A percentile compares a stretch with the other conserved stretches of the same genome.
Conservation (phyloP, 2,329 filamentous ascomycete species). For the Microdochium bolleyi region DNA sequence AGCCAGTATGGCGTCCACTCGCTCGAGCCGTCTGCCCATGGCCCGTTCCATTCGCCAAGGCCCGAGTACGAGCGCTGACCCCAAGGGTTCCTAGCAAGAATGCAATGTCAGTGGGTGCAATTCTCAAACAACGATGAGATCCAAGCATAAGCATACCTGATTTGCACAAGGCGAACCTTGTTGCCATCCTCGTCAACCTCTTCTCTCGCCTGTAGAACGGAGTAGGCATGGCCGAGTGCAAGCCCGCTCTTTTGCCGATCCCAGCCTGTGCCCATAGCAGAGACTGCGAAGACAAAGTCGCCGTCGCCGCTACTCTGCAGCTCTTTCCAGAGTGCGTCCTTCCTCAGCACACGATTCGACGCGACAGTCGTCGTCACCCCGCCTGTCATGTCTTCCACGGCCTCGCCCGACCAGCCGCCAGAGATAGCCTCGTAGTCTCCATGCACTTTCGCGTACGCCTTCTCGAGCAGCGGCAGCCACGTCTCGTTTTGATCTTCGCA, state of each 20-base stretch:
- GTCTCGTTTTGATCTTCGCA: constrained; percentile 64
- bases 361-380: constrained; percentile 49
- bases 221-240: constrained; percentile 39
- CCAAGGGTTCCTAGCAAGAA: constrained; percentile 58
- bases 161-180: constrained; percentile 30
- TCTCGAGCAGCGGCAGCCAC: constrained; percentile 66
- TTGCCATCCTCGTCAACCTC: constrained; percentile 30
- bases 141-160: constrained; percentile 25
- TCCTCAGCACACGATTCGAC: constrained; percentile 52
- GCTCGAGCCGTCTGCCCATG: constrained; percentile 66
- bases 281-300: constrained; percentile 53
- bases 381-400: constrained; percentile 41
- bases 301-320: constrained; percentile 58
- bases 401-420: constrained; percentile 54
- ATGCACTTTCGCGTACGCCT: constrained; percentile 71
- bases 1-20: constrained; percentile 72
- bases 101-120: not conserved
- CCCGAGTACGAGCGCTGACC: constrained; percentile 40
- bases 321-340: constrained; percentile 64
- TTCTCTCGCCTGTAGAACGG: constrained; percentile 38
- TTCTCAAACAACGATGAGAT: not conserved
- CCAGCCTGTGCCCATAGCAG: constrained; percentile 20
- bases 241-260: constrained; percentile 28
- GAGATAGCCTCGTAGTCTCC: constrained; percentile 63
- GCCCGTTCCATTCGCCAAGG: constrained; percentile 57